These are phyloP conservation scores for Fusarium albidum DNA, from an alignment of 2,329 filamentous ascomycete genomes.

Conservation along the genomic window DNA sequence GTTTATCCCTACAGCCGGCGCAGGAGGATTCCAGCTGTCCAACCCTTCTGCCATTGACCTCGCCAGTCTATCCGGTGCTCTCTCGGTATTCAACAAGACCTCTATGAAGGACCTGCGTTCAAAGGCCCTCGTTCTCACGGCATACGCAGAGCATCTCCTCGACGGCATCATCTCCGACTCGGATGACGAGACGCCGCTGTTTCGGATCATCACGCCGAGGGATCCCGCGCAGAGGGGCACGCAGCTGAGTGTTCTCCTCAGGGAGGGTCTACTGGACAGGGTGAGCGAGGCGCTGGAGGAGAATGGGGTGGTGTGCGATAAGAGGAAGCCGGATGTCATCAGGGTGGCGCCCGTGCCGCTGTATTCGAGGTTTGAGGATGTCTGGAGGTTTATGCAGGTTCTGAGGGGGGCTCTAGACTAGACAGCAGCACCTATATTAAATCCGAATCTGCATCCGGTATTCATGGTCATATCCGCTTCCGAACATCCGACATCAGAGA, in stretches of 20 bases:
- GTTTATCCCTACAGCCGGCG: slow-evolving; percentile 80
- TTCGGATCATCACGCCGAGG: slow-evolving; percentile 73
- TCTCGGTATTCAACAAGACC: slow-evolving; percentile 78
- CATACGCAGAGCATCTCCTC: slow-evolving; percentile 77
- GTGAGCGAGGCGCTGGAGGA: slow-evolving; percentile 71
- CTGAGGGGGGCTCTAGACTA: slow-evolving; percentile 47
- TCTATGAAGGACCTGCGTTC: slow-evolving; percentile 72
- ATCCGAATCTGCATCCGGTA: background rate
- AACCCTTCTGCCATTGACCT: slow-evolving; percentile 84
- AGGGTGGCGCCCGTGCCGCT: slow-evolving; percentile 83
- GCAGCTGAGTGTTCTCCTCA: slow-evolving; percentile 78
- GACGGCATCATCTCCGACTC: slow-evolving; percentile 50
- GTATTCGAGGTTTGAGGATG: slow-evolving; percentile 83
- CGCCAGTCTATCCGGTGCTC: slow-evolving; percentile 74
- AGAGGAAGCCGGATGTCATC: slow-evolving; percentile 86
- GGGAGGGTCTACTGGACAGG: slow-evolving; percentile 73
- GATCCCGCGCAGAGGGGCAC: slow-evolving; percentile 75
- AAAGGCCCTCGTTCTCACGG: slow-evolving; percentile 78
- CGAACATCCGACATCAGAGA: slow-evolving; percentile 31
- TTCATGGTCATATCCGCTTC: slow-evolving; percentile 14
- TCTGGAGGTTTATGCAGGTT: slow-evolving; percentile 59
- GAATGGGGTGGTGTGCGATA: slow-evolving; percentile 79
- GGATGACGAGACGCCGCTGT: slow-evolving; percentile 49
- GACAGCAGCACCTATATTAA: too few relatives aligned
- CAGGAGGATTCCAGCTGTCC: slow-evolving; percentile 83